Conservation (phyloP, 495 filamentous ascomycete genomes). For the Sabuloglossum arenarium region DNA sequence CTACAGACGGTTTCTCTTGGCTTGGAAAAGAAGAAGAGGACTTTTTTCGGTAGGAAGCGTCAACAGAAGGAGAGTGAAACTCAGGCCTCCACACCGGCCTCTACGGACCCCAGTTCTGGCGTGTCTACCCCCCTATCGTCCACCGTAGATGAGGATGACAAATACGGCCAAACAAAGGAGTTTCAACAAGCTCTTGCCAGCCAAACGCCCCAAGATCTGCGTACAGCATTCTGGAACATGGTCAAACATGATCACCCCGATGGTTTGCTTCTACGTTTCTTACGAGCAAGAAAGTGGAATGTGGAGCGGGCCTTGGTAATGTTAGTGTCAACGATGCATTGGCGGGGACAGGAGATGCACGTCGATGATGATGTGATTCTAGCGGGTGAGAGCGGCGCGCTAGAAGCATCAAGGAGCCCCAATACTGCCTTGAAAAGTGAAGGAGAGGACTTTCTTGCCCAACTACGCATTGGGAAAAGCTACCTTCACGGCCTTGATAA, state of each 20-base stretch:
- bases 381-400: slow-evolving; percentile 48
- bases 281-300: slow-evolving; percentile 92
- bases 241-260: slow-evolving; percentile 92
- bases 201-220: slow-evolving; percentile 55
- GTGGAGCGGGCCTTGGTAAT: slow-evolving; percentile 83
- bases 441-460: slow-evolving; percentile 62
- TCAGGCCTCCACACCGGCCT: slow-evolving; percentile 11
- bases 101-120: slow-evolving; percentile 14
- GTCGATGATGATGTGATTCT: slow-evolving; percentile 74
- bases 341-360: slow-evolving; percentile 60
- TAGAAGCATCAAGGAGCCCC: slow-evolving; percentile 33
- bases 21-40: slow-evolving; percentile 47
- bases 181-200: slow-evolving; percentile 62
- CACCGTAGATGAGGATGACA: slow-evolving; percentile 49
- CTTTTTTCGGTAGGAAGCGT: slow-evolving; percentile 39
- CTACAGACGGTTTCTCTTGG: neutral
- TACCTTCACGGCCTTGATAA: slow-evolving; percentile 80
- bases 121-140: slow-evolving; percentile 6
- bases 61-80: slow-evolving; percentile 31
- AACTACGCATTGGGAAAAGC: slow-evolving; percentile 84
- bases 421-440: slow-evolving; percentile 38
- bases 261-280: slow-evolving; percentile 65
- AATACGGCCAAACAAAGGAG: slow-evolving; percentile 76
- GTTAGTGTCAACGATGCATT: slow-evolving; percentile 85
- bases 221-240: slow-evolving; percentile 82